Base-by-base conservation (phyloP, 306 rosid species). In the Trifolium subterraneum region DNA sequence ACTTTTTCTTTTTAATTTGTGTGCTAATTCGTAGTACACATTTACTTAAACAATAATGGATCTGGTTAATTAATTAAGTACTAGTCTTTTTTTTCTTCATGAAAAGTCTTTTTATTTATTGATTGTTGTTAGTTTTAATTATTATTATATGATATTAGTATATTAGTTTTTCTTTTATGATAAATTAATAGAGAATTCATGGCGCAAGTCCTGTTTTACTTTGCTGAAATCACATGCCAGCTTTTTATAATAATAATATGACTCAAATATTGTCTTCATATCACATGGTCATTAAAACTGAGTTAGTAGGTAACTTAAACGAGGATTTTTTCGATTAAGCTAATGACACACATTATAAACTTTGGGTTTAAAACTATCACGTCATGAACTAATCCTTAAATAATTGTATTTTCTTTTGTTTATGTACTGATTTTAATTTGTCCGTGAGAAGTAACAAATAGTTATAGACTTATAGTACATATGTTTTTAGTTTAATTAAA, bases 201-300 rank as follows among this genome's bases (percentile, higher is more conserved):
- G 10, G 15, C 20, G 36, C 13, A 64, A 54, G 45, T 15, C 31
- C 23, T 19, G 11, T 6, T 70, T 70, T 60, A 19, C 38, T 22
- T 23, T 20, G 64, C 44, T 74, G 23, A 64, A 75, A 10, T 65
- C 56, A 52, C 63, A 38, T 51, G 73, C 44, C 5, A 36, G 39
- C 39, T 15, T 31, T 50, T 23, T 54, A 72, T 29, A 52, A 55
- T 64, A 41, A 72, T 29, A 52, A 55, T 64, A 42, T 55, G n/a
- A 70, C 63, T 35, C 23, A 20, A 48, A 15, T 20, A 29, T 23
- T 59, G 15, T 77, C 52, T 68, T 69, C 12, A 20, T 4, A 29
- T 70, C 67, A 70, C 66, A 64, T 65, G 70, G 50, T 56, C 51
- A 64, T 72, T 64, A 41, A 41, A 70, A 10, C 70, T 70, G 38